These are phyloP conservation scores for Homolaphlyctis polyrhiza DNA, from an alignment of 371 early-diverging fungal species.

Conservation along the genomic window DNA sequence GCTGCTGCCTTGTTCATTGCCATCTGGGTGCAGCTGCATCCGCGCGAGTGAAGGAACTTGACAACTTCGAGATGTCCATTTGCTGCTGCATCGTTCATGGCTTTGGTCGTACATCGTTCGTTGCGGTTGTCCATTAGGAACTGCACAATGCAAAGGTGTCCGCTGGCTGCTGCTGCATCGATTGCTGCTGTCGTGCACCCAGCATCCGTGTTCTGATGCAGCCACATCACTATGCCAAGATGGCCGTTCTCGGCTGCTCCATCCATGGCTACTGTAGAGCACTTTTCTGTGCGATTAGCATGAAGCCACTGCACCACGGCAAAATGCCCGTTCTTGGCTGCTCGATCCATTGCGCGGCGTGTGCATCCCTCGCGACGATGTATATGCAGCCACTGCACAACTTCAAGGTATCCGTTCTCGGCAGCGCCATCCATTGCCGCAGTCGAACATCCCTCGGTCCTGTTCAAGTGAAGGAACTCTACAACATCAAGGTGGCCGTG, in stretches of 20 bases:
- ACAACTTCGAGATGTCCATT: constrained; percentile 1
- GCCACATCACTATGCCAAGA: constrained; percentile 11
- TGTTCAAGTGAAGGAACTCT: constrained; percentile 10
- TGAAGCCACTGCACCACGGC: constrained; percentile 14
- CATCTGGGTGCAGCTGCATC: background rate
- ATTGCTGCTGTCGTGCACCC: constrained; percentile 8
- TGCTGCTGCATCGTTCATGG: constrained; percentile 10
- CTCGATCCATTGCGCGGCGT: constrained; percentile 13
- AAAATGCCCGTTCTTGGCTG: constrained; percentile 13
- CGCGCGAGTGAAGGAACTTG: background rate
- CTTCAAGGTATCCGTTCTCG: constrained; percentile 11
- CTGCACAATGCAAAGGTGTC: background rate
- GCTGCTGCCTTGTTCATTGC: background rate
- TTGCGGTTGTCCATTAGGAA: constrained; percentile 7
- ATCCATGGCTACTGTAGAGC: constrained; percentile 9
- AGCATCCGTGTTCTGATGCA: constrained; percentile 9
- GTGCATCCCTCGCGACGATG: constrained; percentile 21
- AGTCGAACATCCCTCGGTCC: constrained; percentile 17
- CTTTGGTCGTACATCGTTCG: constrained; percentile 9
- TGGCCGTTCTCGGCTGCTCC: constrained; percentile 7
- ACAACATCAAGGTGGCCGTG: constrained; percentile 17
- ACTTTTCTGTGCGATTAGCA: background rate
- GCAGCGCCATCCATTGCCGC: constrained; percentile 21
- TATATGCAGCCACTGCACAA: constrained; percentile 17
- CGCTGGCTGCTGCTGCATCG: constrained; percentile 9